These are phyloP conservation scores for Microascus cirrosus DNA, from an alignment of 2,329 filamentous ascomycete species.

Conservation along the genomic window DNA sequence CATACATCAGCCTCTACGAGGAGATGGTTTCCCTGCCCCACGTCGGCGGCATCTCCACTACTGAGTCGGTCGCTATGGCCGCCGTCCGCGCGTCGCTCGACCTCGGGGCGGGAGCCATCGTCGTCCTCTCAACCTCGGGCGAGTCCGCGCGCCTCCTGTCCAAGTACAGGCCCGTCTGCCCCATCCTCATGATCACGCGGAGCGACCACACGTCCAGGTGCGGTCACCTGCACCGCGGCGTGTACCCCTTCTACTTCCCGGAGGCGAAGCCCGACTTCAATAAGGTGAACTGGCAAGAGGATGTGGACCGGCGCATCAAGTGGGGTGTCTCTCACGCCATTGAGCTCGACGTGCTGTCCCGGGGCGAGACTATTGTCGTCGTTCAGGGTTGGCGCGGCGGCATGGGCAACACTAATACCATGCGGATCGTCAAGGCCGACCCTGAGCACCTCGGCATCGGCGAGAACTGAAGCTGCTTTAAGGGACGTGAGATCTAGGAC, in stretches of 20 bases:
- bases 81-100: slow-evolving; percentile 92
- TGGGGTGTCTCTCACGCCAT: slow-evolving; percentile 88
- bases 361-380: slow-evolving; percentile 67
- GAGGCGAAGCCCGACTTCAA: slow-evolving; percentile 92
- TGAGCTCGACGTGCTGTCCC: slow-evolving; percentile 63
- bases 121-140: slow-evolving; percentile 91
- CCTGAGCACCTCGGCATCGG: slow-evolving; percentile 47
- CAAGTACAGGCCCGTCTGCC: slow-evolving; percentile 98
- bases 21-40: slow-evolving; percentile 68
- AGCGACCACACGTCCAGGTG: slow-evolving; percentile 77
- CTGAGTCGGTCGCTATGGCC: slow-evolving; percentile 94
- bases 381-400: slow-evolving; percentile 88
- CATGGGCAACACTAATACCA: slow-evolving; percentile 84
- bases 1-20: slow-evolving; percentile 93
- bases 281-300: slow-evolving; percentile 93
- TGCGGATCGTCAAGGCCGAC: slow-evolving; percentile 52
- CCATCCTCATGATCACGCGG: slow-evolving; percentile 98
- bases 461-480: slow-evolving; percentile 13
- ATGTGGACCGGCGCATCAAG: slow-evolving; percentile 94
- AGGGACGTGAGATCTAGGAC: background rate
- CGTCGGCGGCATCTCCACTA: slow-evolving; percentile 72
- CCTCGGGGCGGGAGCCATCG: slow-evolving; percentile 90
- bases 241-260: slow-evolving; percentile 93
- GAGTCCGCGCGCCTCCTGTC: slow-evolving; percentile 89
- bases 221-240: slow-evolving; percentile 90